These are phyloP conservation scores for Diaporthe sp. DNA, from an alignment of 2,329 filamentous ascomycete species.

Conservation along the genomic window DNA sequence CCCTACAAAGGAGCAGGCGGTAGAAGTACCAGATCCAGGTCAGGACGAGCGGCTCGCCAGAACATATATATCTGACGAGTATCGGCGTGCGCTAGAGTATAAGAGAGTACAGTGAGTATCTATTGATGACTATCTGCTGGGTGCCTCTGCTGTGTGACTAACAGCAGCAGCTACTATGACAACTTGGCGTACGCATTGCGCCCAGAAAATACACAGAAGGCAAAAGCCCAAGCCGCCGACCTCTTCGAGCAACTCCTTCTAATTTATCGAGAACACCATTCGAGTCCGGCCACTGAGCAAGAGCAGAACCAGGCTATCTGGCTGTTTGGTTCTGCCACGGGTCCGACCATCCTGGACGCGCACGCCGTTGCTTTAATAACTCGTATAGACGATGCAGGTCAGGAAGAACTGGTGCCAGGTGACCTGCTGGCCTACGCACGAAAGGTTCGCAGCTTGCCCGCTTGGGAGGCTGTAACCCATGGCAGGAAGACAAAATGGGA, in stretches of 20 bases:
- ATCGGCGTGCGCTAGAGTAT: conserved; percentile 31
- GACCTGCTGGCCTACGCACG: conserved; percentile 40
- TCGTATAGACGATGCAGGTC: conserved; percentile 39
- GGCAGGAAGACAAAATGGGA: conserved; percentile 42
- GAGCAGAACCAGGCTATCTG: conserved; percentile 7
- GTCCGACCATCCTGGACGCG: conserved; percentile 32
- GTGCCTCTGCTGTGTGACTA: conserved; percentile 5
- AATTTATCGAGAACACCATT: background rate
- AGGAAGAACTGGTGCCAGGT: conserved; percentile 40
- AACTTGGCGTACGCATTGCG: conserved; percentile 25
- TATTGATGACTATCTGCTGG: background rate
- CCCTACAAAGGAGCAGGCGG: conserved; percentile 37
- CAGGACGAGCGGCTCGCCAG: conserved; percentile 39
- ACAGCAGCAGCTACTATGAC: conserved; percentile 38
- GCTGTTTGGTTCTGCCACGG: conserved; percentile 28
- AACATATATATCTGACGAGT: conserved; percentile 13
- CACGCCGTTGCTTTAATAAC: conserved; percentile 26
- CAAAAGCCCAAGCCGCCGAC: conserved; percentile 30
- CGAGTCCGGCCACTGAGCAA: background rate
- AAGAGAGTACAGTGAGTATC: conserved; percentile 29
- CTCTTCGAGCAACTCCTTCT: conserved; percentile 22
- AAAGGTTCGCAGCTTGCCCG: conserved; percentile 4
- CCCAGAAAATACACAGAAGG: conserved; percentile 22
- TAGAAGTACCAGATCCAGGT: conserved; percentile 33
- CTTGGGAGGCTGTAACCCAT: conserved; percentile 40